Evolutionary conservation across 148 eudicot species (phyloP), one percentile per base, ranked within the genome.

Genomic region (Oxyria digyna): DNA sequence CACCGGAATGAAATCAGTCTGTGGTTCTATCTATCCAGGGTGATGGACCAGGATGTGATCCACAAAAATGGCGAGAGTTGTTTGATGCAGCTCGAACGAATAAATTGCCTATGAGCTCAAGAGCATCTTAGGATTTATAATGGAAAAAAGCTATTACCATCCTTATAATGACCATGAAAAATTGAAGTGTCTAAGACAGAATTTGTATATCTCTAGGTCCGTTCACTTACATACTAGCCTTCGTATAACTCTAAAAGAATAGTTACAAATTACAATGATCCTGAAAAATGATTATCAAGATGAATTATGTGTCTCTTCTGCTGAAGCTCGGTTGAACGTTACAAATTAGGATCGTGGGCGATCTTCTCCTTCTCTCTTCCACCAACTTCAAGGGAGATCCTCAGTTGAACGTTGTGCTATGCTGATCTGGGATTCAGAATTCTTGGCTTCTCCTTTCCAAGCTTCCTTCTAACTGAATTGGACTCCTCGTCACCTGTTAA

Each of bases 11-110:
- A 27, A 29, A 59, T 31, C 37, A 15, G 15, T 10, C 20, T 14
- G 38, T 37, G 37, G 35, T 72, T 62, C 57, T n/a, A 69, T 68
- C 33, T n/a, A n/a, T 82, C 85, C 82, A 93, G 98, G 98, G 98
- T 38, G 98, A 89, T 23, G 98, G 98, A 66, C 98, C 98, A 8
- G 95, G 87, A 76, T 86, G 85, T 49, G 88, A 89, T 78, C 73
- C 83, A 17, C 84, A 82, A 26, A 83, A 83, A 79, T 93, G 98
- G 98, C 49, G 67, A 68, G 85, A 87, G 50, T 79, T 89, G 78
- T 93, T 93, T 48, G 78, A 78, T 68, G 83, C 88, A 74, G 94
- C 95, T 45, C 76, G 79, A 37, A 66, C 26, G 10, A 14, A 38
- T 9, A 27, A 29, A 9, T 59, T 59, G 38, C 37, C 33, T 57